phyloP scores from a whole-genome alignment of 441 rosid species.

The Capsella rubella region DNA sequence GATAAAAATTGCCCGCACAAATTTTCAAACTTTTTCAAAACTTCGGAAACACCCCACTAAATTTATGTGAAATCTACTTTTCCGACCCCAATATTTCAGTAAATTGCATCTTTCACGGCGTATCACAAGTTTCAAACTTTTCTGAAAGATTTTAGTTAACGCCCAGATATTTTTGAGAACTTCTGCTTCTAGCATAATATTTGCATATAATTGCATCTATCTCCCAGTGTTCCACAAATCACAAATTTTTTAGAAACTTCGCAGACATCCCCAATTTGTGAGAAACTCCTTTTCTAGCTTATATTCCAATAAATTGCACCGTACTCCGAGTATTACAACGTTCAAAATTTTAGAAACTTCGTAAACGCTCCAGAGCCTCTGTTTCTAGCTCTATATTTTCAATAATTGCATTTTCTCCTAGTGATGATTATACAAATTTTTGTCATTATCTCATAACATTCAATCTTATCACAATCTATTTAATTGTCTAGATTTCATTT shows the following conservation, averaged over 20 bases:
- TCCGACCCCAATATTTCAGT: neutral
- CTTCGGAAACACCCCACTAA: neutral
- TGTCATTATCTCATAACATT: neutral
- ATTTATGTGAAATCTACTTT: neutral
- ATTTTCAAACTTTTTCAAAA: constrained; percentile 29
- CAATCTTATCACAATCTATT: constrained; percentile 6
- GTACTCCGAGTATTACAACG: neutral
- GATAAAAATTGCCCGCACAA: constrained; percentile 32
- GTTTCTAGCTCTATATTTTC: neutral
- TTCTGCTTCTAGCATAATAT: neutral
- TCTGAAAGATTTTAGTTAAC: too few species aligned
- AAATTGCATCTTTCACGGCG: neutral
- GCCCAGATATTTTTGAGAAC: neutral
- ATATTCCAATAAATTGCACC: neutral
- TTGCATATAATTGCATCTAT: neutral
- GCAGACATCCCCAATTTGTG: neutral
- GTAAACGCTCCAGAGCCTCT: neutral
- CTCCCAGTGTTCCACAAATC: neutral
- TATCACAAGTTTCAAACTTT: neutral
- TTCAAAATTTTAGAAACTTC: neutral
- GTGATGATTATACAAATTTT: neutral
- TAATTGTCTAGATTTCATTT: neutral
- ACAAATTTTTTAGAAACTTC: neutral
- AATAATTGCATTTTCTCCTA: neutral
- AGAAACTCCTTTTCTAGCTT: neutral